Evolutionary conservation across 2,329 filamentous ascomycete genomes (phyloP), one percentile per base, ranked within the genome.

Genomic region (Ilyonectria destructans): DNA sequence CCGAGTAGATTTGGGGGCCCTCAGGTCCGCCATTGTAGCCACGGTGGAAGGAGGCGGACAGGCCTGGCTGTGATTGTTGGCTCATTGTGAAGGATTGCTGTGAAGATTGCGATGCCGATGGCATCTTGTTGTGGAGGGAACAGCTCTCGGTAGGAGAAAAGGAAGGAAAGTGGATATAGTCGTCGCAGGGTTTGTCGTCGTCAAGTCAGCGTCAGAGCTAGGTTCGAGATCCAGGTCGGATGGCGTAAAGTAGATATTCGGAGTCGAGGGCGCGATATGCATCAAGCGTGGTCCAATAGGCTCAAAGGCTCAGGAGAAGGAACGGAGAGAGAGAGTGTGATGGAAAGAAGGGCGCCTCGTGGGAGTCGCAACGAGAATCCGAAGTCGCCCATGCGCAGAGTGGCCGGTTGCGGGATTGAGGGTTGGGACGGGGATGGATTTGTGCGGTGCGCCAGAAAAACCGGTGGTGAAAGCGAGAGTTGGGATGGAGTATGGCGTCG

Each of bases 1-100:
- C 90, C 70, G 89, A 90, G 76, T 91, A 92, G 71, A 92, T 91
- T 70, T 88, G 86, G 60, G 88, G 86, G 19, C 83, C 82, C 13
- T 87, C 85, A 15, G 78, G 68, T 19, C 78, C 74, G 52, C 73
- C 75, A 72, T 77, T 75, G 73, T 77, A 81, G 62, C 75, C 74
- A 55, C 79, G 77, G 33, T 80, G 76, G 65, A 83, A 82, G n/a
- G 81, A 82, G 74, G 76, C 76, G 48, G 75, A 73, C 48, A 82
- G 73, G 67, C 80, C 82, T 23, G 77, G 73, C 68, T 87, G 86
- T 31, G 85, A 85, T 62, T 85, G 84, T 69, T 88, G 86, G 80
- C 85, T 89, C 86, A 89, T 87, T 70, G 80, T 80, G 77, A 88
- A 89, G 55, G 87, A 88, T 61, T 88, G 85, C 69, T 89, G 87